Percentiles rank a stretch among this genome's conserved stretches.
Evolutionary conservation across 2,329 filamentous ascomycete genomes (phyloP).

Genomic region (Fusarium sp.): DNA sequence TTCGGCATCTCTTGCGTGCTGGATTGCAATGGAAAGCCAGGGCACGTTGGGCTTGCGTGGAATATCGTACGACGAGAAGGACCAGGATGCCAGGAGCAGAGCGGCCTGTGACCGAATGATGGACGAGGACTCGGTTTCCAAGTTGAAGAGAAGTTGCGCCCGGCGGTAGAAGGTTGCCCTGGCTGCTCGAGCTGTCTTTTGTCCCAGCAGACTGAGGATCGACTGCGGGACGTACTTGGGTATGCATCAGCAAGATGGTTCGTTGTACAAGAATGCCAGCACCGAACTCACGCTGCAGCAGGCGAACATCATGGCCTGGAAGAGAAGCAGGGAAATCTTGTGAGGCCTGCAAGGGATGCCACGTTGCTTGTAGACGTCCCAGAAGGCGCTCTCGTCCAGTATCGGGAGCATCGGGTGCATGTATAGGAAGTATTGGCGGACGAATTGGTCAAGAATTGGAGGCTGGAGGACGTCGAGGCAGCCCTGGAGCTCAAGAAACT

Average conservation of each 20-base stretch:
- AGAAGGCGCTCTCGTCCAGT: slow-evolving; percentile 34
- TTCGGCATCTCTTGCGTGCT: slow-evolving; percentile 50
- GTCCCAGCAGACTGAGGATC: slow-evolving; percentile 45
- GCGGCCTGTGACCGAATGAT: slow-evolving; percentile 51
- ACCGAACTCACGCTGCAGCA: slow-evolving; percentile 54
- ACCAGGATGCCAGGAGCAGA: slow-evolving; percentile 56
- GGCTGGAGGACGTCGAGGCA: slow-evolving; percentile 24
- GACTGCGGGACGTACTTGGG: slow-evolving; percentile 32
- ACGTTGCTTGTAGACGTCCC: slow-evolving; percentile 25
- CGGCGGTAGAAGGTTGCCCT: slow-evolving; percentile 55
- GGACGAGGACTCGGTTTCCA: slow-evolving; percentile 13
- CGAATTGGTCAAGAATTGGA: slow-evolving; percentile 24
- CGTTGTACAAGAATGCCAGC: too few relatives aligned
- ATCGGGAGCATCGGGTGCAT: slow-evolving; percentile 28
- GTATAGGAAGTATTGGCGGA: slow-evolving; percentile 32
- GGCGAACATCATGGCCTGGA: slow-evolving; percentile 57
- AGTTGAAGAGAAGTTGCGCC: slow-evolving; percentile 47
- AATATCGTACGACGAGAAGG: slow-evolving; percentile 45
- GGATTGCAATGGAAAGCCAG: slow-evolving; percentile 60
- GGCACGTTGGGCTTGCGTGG: slow-evolving; percentile 53
- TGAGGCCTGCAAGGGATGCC: slow-evolving; percentile 36
- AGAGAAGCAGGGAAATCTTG: slow-evolving; percentile 54
- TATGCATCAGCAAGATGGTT: too few relatives aligned
- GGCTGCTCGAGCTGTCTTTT: slow-evolving; percentile 36
- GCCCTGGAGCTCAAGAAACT: slow-evolving; percentile 21